A percentile compares a stretch with the other conserved stretches of the same genome.
Evolutionary conservation across 257 asterid genomes (phyloP).

Genomic region (Solanum tacnaense): DNA sequence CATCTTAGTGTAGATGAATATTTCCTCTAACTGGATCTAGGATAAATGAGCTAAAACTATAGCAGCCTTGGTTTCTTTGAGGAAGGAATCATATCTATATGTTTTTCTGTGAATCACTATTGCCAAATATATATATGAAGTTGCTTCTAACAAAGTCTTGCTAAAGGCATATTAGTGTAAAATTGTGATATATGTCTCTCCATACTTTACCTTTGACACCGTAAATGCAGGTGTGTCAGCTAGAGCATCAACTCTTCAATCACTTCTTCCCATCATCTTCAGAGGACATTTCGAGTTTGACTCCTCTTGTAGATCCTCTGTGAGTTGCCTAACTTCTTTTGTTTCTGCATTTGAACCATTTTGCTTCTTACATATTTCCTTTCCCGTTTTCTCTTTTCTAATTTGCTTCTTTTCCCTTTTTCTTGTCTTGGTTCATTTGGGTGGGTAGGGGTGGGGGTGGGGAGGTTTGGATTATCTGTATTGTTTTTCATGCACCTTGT

Average conservation of each 20-base stretch:
- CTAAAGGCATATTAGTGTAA: neutral
- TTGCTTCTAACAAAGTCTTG: neutral
- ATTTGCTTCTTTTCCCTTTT: neutral
- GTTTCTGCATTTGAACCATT: neutral
- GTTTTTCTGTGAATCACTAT: neutral
- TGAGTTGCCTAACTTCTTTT: slow-evolving; percentile 30
- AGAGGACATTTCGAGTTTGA: slow-evolving; percentile 82
- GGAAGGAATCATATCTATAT: neutral
- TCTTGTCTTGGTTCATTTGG: neutral
- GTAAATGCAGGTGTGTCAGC: slow-evolving; percentile 80
- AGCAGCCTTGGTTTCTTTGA: neutral
- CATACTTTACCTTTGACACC: neutral
- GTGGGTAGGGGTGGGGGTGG: neutral
- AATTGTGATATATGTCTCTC: neutral
- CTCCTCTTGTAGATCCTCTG: slow-evolving; percentile 92
- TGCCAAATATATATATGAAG: neutral
- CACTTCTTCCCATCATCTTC: slow-evolving; percentile 95
- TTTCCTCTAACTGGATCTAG: neutral
- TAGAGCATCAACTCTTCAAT: slow-evolving; percentile 91
- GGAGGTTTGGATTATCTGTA: neutral
- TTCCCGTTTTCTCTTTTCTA: neutral
- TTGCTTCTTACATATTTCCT: neutral
- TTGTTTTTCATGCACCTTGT: neutral
- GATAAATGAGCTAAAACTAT: neutral
- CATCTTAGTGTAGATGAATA: neutral